Percentiles rank a stretch among this genome's conserved stretches.
Conservation (phyloP, 2,329 filamentous ascomycete genomes). For the Colletotrichum sp. region DNA sequence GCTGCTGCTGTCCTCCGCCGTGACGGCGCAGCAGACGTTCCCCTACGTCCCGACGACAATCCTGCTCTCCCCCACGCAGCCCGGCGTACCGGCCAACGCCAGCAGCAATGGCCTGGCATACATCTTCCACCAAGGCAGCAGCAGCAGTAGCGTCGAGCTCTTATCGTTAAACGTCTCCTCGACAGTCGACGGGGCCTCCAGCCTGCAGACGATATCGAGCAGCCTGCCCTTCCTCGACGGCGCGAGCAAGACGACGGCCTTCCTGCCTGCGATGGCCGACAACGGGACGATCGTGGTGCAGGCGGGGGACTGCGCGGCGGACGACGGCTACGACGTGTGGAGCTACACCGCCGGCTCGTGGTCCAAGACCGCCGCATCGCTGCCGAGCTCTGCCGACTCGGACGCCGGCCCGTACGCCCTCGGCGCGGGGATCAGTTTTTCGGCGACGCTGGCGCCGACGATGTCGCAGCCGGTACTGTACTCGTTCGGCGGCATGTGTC, state of each 20-base stretch:
- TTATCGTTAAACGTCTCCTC: conserved; percentile 70
- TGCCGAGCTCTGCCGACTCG: conserved; percentile 22
- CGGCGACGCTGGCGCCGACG: conserved; percentile 59
- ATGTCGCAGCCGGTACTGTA: conserved; percentile 66
- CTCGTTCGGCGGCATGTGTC: conserved; percentile 92
- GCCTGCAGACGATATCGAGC: conserved; percentile 56
- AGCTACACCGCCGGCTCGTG: conserved; percentile 64
- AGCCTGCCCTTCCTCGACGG: conserved; percentile 67
- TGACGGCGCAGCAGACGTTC: conserved; percentile 50
- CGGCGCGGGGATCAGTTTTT: conserved; percentile 69
- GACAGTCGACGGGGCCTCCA: conserved; percentile 51
- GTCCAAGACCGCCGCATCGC: conserved; percentile 32
- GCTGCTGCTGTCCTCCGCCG: conserved; percentile 13
- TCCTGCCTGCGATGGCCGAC: conserved; percentile 70
- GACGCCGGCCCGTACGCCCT: conserved; percentile 52
- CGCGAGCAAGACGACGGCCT: conserved; percentile 56
- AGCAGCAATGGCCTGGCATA: conserved; percentile 65
- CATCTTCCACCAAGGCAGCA: conserved; percentile 64
- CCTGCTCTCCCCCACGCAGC: conserved; percentile 57
- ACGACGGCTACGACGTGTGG: conserved; percentile 67
- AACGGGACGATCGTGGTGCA: conserved; percentile 77
- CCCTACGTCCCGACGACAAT: conserved; percentile 83
- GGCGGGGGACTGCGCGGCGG: conserved; percentile 71
- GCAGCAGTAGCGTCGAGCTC: conserved; percentile 53
- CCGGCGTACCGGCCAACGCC: conserved; percentile 41